A percentile compares a stretch with the other conserved stretches of the same genome.
Evolutionary conservation across 106 monocot genomes (phyloP).

Genomic region (Phalaenopsis aphrodite): DNA sequence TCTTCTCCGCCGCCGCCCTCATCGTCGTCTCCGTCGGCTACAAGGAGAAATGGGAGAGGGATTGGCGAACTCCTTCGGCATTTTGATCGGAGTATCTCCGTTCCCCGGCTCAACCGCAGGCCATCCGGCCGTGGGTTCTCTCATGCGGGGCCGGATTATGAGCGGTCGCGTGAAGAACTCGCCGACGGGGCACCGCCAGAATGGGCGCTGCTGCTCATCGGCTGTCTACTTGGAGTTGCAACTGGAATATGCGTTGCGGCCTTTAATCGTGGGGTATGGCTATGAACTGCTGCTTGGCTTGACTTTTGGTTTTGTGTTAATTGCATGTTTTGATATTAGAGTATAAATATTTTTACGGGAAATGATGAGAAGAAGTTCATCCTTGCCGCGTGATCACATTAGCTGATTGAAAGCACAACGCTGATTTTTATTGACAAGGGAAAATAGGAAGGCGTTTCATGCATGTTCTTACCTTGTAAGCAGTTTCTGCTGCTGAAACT

Average conservation of each 20-base stretch:
- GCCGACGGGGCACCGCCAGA: conserved; percentile 94
- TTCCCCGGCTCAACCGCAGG: conserved; percentile 30
- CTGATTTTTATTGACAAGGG: not conserved
- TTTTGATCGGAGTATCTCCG: conserved; percentile 50
- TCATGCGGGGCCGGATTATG: conserved; percentile 8
- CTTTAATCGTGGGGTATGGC: conserved; percentile 79
- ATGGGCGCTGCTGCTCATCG: conserved; percentile 95
- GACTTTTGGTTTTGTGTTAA: not conserved
- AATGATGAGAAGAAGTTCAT: not conserved
- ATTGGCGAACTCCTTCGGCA: conserved; percentile 51
- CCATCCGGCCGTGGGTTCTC: conserved; percentile 7
- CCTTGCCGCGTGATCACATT: not conserved
- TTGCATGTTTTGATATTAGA: not conserved
- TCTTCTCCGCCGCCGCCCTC: conserved; percentile 7
- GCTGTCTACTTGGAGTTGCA: conserved; percentile 93
- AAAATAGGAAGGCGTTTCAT: not conserved
- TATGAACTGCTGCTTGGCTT: not conserved
- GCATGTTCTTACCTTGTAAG: not conserved
- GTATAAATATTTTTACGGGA: not conserved
- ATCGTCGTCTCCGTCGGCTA: conserved; percentile 1
- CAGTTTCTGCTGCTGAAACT: not conserved
- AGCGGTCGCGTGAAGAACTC: conserved; percentile 41
- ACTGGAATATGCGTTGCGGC: conserved; percentile 97
- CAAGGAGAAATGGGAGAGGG: conserved; percentile 35
- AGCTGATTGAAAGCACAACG: not conserved